A percentile compares a stretch with the other conserved stretches of the same genome.
Evolutionary conservation across 176 grass and related monocot genomes (phyloP).

Genomic region (Rhipidocladum racemiflorum): DNA sequence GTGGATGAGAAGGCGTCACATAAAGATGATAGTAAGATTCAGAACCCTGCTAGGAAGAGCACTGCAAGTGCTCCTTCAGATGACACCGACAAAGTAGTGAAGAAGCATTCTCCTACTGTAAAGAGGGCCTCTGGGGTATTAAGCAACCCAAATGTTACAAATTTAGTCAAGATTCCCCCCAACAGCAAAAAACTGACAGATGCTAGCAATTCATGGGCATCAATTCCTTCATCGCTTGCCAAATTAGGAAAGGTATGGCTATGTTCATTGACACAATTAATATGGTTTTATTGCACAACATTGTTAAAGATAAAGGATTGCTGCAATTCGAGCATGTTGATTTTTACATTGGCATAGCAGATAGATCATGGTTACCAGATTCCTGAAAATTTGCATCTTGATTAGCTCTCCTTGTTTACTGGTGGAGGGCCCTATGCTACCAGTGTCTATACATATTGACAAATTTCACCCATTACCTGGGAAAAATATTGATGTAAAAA

Average conservation of each 20-base stretch:
- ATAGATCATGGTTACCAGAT: not conserved
- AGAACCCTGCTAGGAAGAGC: constrained; percentile 63
- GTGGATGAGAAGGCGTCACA: too few relatives aligned
- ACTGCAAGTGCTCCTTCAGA: constrained; percentile 42
- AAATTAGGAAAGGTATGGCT: constrained; percentile 86
- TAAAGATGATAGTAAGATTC: not conserved
- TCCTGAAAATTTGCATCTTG: not conserved
- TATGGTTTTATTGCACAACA: constrained; percentile 2
- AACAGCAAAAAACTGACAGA: constrained; percentile 79
- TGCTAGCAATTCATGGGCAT: constrained; percentile 66
- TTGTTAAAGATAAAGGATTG: not conserved
- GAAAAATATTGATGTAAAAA: not conserved
- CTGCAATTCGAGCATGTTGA: not conserved
- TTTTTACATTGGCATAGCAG: not conserved
- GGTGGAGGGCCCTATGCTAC: not conserved
- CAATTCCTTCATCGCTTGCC: constrained; percentile 64
- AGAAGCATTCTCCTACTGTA: constrained; percentile 47
- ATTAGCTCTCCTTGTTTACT: not conserved
- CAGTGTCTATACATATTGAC: constrained; percentile 1
- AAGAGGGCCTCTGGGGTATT: constrained; percentile 46
- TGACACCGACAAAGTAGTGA: constrained; percentile 48
- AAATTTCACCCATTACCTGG: not conserved
- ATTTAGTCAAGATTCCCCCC: constrained; percentile 71
- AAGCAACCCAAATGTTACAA: constrained; percentile 63
- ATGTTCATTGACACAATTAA: not conserved